Conservation (phyloP, 371 early-diverging fungal genomes). For the Mucor plumbeus region DNA sequence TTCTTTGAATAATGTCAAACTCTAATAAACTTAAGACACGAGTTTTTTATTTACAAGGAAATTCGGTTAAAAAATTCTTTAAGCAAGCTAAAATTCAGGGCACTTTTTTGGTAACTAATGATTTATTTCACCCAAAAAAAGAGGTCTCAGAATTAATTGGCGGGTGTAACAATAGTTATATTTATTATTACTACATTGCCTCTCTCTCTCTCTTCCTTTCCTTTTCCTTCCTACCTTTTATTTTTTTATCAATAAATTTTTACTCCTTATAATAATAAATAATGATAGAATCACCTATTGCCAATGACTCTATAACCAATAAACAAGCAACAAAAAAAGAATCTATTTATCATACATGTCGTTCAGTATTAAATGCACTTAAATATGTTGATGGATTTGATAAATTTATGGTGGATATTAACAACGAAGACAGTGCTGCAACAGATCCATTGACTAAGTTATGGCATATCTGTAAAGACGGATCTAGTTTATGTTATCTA, state of each 20-base stretch:
- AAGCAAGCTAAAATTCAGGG: slow-evolving; percentile 12
- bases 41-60: slow-evolving; percentile 1
- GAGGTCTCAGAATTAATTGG: slow-evolving; percentile 23
- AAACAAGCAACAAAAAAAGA: slow-evolving; percentile 39
- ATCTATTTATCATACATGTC: slow-evolving; percentile 72
- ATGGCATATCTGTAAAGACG: slow-evolving; percentile 89
- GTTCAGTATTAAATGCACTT: slow-evolving; percentile 63
- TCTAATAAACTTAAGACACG: slow-evolving; percentile 7
- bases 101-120: not conserved
- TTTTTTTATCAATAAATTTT: not conserved
- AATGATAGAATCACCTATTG: slow-evolving; percentile 40
- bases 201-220: slow-evolving; percentile 5
- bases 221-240: slow-evolving; percentile 4
- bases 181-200: slow-evolving; percentile 6
- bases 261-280: slow-evolving; percentile 5
- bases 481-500: slow-evolving; percentile 83
- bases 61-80: not conserved
- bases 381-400: slow-evolving; percentile 65
- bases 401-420: slow-evolving; percentile 39
- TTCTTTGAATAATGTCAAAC: slow-evolving; percentile 6
- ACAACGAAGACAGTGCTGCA: slow-evolving; percentile 4
- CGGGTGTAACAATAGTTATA: slow-evolving; percentile 28
- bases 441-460: slow-evolving; percentile 80
- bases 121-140: not conserved
- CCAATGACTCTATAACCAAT: slow-evolving; percentile 40